Conservation (phyloP, 2,329 filamentous ascomycete species). For the Ceratocystis colombiana region DNA sequence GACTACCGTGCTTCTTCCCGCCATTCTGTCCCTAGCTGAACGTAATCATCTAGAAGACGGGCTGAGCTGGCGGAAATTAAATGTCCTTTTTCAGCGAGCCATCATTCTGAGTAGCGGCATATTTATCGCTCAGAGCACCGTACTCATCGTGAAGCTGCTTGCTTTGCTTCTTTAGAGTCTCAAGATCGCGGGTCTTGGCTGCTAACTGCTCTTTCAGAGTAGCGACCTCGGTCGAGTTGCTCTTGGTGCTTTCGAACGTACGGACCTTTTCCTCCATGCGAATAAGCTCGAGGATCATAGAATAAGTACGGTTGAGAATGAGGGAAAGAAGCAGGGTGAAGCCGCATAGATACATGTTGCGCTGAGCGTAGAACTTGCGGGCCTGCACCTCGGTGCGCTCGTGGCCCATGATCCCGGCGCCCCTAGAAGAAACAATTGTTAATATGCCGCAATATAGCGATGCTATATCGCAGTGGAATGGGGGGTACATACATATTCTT, state of each 20-base stretch:
- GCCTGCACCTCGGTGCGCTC: slow-evolving; percentile 98
- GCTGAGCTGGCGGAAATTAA: slow-evolving; percentile 31
- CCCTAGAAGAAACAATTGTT: slow-evolving; percentile 29
- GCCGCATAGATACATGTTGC: slow-evolving; percentile 99
- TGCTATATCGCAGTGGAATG: not conserved
- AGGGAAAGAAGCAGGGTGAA: slow-evolving; percentile 98
- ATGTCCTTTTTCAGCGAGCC: slow-evolving; percentile 49
- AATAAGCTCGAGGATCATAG: slow-evolving; percentile 87
- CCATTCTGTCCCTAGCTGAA: no score
- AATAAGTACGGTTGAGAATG: slow-evolving; percentile 98
- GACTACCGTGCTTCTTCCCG: no score
- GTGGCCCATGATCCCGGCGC: slow-evolving; percentile 65
- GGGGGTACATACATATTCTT: slow-evolving; percentile 35
- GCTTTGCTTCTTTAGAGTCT: slow-evolving; percentile 85
- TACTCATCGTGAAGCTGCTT: slow-evolving; percentile 78
- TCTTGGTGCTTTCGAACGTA: slow-evolving; percentile 58
- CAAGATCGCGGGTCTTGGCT: slow-evolving; percentile 71
- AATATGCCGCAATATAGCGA: slow-evolving; percentile 17
- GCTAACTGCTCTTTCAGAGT: slow-evolving; percentile 60
- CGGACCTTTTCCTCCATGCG: slow-evolving; percentile 86
- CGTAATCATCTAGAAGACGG: no score
- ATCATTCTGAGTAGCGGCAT: slow-evolving; percentile 47
- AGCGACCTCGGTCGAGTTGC: slow-evolving; percentile 59
- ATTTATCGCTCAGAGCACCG: slow-evolving; percentile 73
- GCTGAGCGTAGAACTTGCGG: slow-evolving; percentile 99